Evolutionary conservation across 208 protist genomes (phyloP).

Genomic region (Crithidia acanthocephali): DNA sequence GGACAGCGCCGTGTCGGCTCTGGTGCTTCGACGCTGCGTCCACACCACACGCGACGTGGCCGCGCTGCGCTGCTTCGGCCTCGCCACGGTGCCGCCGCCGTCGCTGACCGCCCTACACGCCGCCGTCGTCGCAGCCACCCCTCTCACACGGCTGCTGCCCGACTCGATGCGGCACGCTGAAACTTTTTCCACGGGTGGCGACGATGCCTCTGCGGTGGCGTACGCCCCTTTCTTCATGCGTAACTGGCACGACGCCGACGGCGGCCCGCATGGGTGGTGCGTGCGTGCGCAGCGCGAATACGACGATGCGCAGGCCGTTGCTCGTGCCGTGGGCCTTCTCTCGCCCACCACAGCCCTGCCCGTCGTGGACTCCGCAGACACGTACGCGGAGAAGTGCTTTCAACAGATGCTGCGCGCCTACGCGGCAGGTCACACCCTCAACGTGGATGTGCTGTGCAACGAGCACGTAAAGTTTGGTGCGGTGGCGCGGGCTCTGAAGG

Average conservation of each 20-base stretch:
- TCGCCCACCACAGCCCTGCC: conserved; percentile 20
- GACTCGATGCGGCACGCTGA: neutral
- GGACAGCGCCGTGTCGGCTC: conserved; percentile 76
- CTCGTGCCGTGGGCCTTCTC: conserved; percentile 47
- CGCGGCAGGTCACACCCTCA: conserved; percentile 64
- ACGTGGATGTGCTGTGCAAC: conserved; percentile 89
- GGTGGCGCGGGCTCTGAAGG: conserved; percentile 33
- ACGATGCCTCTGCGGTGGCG: too few relatives aligned
- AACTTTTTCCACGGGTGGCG: neutral
- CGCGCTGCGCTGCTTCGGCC: conserved; percentile 42
- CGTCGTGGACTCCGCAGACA: conserved; percentile 48
- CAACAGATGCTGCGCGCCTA: conserved; percentile 76
- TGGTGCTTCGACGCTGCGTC: conserved; percentile 67
- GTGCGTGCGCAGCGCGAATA: conserved; percentile 52
- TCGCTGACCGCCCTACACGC: conserved; percentile 3
- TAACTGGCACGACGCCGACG: conserved; percentile 74
- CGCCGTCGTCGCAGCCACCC: conserved; percentile 3
- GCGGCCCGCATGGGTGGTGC: conserved; percentile 52
- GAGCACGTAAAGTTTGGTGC: conserved; percentile 74
- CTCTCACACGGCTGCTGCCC: conserved; percentile 12
- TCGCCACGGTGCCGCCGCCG: neutral
- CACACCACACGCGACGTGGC: conserved; percentile 51
- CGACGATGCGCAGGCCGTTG: conserved; percentile 67
- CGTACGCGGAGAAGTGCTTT: conserved; percentile 72
- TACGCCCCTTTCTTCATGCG: conserved; percentile 58